Conservation (phyloP, 1,139 yeast species). For the Pichia norvegensis region DNA sequence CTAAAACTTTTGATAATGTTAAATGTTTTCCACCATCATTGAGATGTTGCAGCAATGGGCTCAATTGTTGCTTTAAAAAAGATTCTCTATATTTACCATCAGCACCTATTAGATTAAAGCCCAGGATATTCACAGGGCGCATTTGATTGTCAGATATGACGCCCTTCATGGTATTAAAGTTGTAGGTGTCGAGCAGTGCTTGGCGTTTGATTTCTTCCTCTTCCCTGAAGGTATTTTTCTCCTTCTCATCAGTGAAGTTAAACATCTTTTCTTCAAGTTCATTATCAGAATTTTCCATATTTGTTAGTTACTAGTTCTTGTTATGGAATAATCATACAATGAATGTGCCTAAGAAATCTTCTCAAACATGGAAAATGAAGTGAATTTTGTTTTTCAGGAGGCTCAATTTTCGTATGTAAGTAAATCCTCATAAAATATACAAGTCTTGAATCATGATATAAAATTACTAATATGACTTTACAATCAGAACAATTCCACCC, state of each 20-base stretch:
- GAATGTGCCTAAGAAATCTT: too few species aligned
- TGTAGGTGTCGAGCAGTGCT: conserved; percentile 30
- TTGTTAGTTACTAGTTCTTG: background rate
- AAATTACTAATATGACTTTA: background rate
- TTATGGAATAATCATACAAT: too few species aligned
- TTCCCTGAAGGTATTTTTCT: conserved; percentile 5
- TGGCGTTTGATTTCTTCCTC: conserved; percentile 21
- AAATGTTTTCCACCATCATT: conserved; percentile 6
- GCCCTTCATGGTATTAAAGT: conserved; percentile 34
- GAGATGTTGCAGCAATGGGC: conserved; percentile 37
- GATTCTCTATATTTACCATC: conserved; percentile 39
- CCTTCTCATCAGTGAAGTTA: background rate
- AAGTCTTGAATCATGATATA: too few species aligned
- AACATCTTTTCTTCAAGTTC: conserved; percentile 8
- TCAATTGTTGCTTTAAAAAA: conserved; percentile 48
- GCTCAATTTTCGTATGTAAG: background rate
- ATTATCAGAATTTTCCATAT: conserved; percentile 4
- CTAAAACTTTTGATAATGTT: conserved; percentile 33
- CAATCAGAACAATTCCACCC: conserved; percentile 37
- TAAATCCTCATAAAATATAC: background rate
- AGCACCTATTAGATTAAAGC: conserved; percentile 50
- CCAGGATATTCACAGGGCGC: conserved; percentile 38
- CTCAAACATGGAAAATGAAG: too few species aligned
- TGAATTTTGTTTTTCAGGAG: too few species aligned
- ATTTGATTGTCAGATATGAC: conserved; percentile 37